Evolutionary conservation across 1,284 basidiomycete genomes (phyloP).

Genomic region (Ustilago tritici): DNA sequence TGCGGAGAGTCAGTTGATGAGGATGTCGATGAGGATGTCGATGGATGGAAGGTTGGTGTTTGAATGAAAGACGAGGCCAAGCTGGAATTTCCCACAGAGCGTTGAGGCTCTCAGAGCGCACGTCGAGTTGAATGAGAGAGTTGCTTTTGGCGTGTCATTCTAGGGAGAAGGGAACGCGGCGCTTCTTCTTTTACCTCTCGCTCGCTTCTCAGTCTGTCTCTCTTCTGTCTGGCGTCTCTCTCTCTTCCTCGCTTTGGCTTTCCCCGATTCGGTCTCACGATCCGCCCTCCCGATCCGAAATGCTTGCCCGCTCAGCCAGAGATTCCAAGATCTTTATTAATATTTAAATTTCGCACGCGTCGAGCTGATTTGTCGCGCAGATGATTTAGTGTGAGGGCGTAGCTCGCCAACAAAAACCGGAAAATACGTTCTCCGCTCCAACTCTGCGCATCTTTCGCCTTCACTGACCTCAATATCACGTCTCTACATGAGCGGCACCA

Average conservation of each 20-base stretch:
- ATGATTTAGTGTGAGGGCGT: neutral
- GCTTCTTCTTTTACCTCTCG: neutral
- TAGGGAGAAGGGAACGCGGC: neutral
- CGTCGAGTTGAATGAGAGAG: conserved; percentile 8
- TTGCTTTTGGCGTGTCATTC: conserved; percentile 1
- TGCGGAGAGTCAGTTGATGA: neutral
- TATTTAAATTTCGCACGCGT: conserved; percentile 1
- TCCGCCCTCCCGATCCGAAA: neutral
- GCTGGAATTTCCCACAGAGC: conserved; percentile 10
- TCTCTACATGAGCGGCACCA: no score
- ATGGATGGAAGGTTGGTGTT: conserved; percentile 1
- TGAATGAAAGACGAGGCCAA: no score
- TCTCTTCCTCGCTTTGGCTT: neutral
- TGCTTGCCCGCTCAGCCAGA: neutral
- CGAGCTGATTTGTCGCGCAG: conserved; percentile 2
- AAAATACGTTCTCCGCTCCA: no score
- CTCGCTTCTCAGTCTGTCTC: neutral
- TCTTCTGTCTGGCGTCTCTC: neutral
- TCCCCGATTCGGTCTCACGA: conserved; percentile 9
- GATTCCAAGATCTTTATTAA: neutral
- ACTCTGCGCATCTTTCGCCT: neutral
- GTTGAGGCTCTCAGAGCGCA: conserved; percentile 2
- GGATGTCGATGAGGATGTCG: neutral
- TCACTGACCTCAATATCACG: neutral
- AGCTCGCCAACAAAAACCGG: neutral